Evolutionary conservation across 139 green algal species (phyloP).

Genomic region (Diplosphaera chodatii): DNA sequence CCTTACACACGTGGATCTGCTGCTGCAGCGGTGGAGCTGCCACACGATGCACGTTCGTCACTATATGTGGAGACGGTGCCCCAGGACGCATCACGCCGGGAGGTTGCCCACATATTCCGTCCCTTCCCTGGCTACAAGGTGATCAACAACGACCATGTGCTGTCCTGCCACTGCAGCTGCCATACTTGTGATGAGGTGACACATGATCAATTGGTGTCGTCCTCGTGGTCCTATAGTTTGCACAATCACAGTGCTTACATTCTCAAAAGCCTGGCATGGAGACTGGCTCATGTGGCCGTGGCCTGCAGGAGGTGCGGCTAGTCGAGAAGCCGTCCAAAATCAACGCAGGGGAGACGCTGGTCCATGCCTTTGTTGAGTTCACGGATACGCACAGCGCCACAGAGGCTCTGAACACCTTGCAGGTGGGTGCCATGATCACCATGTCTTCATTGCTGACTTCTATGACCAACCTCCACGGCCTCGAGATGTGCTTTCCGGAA

Average conservation of each 20-base stretch:
- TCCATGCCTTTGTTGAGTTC: background rate
- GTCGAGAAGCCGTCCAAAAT: background rate
- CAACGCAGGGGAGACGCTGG: background rate
- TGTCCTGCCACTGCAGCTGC: no score
- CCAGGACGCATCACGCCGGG: slow-evolving; percentile 41
- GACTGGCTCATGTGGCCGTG: background rate
- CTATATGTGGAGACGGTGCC: slow-evolving; percentile 55
- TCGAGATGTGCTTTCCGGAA: no score
- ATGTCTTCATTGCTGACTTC: no score
- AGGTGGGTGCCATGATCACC: no score
- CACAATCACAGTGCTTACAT: no score
- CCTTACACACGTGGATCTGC: no score
- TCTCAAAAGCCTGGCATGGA: no score
- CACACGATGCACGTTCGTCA: slow-evolving; percentile 37
- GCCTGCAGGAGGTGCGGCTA: background rate
- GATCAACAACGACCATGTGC: no score
- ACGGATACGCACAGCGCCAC: background rate
- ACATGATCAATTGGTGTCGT: no score
- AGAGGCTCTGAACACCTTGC: background rate
- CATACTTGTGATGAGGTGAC: no score
- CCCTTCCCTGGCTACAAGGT: slow-evolving; percentile 56
- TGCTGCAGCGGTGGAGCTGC: background rate
- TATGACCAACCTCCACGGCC: no score
- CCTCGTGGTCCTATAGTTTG: no score
- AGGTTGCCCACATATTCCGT: slow-evolving; percentile 67